phyloP scores from a whole-genome alignment of 805 yeast species.

The Naumovozyma baii region DNA sequence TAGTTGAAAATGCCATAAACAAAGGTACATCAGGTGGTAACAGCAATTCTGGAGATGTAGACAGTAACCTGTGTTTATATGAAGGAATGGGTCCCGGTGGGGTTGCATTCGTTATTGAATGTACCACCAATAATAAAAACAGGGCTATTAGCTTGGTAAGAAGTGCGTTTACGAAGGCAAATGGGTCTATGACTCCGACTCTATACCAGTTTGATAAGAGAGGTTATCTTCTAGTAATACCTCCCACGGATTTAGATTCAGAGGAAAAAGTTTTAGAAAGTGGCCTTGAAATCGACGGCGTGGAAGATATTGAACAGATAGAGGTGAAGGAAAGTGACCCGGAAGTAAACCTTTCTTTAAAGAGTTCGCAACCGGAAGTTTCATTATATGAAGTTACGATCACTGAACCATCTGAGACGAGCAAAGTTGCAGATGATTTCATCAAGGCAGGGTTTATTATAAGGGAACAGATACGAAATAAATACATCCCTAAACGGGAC shows the following conservation, averaged over 20 bases:
- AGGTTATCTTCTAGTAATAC: conserved; percentile 57
- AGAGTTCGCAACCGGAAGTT: conserved; percentile 3
- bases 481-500: conserved; percentile 56
- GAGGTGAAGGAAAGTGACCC: conserved; percentile 34
- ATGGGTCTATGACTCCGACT: conserved; percentile 68
- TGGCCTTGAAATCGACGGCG: conserved; percentile 61
- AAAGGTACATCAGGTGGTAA: conserved; percentile 61
- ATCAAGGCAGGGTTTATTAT: conserved; percentile 44
- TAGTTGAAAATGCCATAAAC: conserved; percentile 78
- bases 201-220: conserved; percentile 64
- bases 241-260: conserved; percentile 25
- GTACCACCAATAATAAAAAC: conserved; percentile 80
- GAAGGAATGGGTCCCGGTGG: conserved; percentile 95
- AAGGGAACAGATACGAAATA: conserved; percentile 57
- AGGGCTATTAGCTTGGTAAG: conserved; percentile 70
- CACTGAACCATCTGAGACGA: conserved; percentile 57
- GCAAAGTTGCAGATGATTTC: conserved; percentile 48
- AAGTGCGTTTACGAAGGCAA: conserved; percentile 61
- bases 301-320: conserved; percentile 63
- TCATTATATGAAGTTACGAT: conserved; percentile 29
- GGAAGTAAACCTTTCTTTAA: conserved; percentile 13
- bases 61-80: conserved; percentile 46
- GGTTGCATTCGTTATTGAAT: conserved; percentile 74
- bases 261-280: conserved; percentile 64
- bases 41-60: conserved; percentile 20